Base-by-base conservation (phyloP, 441 rosid genomes). In the Populus hybrid region DNA sequence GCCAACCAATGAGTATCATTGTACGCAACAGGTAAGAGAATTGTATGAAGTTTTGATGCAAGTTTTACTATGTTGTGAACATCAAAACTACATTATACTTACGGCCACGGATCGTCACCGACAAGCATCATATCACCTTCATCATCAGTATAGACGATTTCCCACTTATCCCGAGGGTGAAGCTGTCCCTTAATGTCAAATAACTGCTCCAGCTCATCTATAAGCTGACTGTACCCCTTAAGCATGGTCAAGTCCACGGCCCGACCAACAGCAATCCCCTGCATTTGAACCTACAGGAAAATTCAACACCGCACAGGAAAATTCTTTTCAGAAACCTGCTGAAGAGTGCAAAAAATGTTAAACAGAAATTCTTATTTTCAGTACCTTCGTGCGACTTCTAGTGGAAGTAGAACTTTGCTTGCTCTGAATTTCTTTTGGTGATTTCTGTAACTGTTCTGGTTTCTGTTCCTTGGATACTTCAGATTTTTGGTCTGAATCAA, bases 21-120 rank as follows among this genome's bases (percentile, higher is more conserved):
- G 2, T 24, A 2, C 7, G 16, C 16, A 11, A 67, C 10, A 26
- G 18, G 30, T 11, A 21, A 70, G 6, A 3, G 11, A 42, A 42
- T 19, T 12, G 3, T 36, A 6, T 34, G 9, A 36, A 21, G 50
- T 34, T 28, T 9, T 59, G 28, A 40, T 57, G 81, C 88, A 19
- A 28, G 7, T 34, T 63, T 11, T 34, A 21, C 5, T 8, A 78
- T 18, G 18, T 19, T 69, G 18, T 32, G 69, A n/a, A 3, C 72
- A 24, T 19, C 2, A 7, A 40, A 12, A 21, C n/a, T 35, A 12
- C 14, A 34, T 53, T 59, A 72, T 53, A 86, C 99, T 91, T 84
- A 96, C 99, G 67, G 76, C 98, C 99, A 96, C 6, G 97, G 99
- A 77, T 96, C 94, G 46, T 94, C 98, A 8, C 98, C 98, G 7